Evolutionary conservation across 257 asterid species (phyloP).

Genomic region (Penstemon davidsonii): DNA sequence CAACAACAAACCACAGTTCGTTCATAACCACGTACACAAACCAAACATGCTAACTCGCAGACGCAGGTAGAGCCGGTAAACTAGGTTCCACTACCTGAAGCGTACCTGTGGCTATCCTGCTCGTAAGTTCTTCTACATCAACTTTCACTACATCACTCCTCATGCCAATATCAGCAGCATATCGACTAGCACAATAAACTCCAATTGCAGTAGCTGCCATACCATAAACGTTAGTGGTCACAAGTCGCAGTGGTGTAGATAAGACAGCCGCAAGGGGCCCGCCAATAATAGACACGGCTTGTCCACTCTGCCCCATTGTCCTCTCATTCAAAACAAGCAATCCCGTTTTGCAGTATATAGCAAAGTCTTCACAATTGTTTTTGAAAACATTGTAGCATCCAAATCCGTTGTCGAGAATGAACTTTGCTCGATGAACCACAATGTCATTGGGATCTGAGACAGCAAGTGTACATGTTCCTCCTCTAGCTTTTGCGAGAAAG

Average conservation of each 20-base stretch:
- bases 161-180: conserved; percentile 88
- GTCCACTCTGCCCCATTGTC: conserved; percentile 89
- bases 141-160: conserved; percentile 77
- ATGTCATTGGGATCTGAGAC: conserved; percentile 53
- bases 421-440: conserved; percentile 77
- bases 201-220: conserved; percentile 76
- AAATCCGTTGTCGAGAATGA: conserved; percentile 77
- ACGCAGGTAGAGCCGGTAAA: conserved; percentile 37
- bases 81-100: conserved; percentile 56
- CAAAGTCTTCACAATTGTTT: conserved; percentile 93
- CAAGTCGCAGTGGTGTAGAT: conserved; percentile 70
- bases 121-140: conserved; percentile 69
- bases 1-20: conserved; percentile 14
- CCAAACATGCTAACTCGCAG: conserved; percentile 27
- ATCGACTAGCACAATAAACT: conserved; percentile 81
- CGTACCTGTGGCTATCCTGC: conserved; percentile 52
- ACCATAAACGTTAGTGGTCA: conserved; percentile 68
- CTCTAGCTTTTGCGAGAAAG: conserved; percentile 87
- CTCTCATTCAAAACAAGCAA: conserved; percentile 70
- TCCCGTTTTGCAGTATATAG: conserved; percentile 95
- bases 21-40: conserved; percentile 7
- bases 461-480: conserved; percentile 93
- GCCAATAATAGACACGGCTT: conserved; percentile 78
- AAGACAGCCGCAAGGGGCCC: conserved; percentile 87
- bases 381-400: conserved; percentile 82